Evolutionary conservation across 805 yeast genomes (phyloP), one percentile per base, ranked within the genome.

Genomic region (Monosporozyma unispora): DNA sequence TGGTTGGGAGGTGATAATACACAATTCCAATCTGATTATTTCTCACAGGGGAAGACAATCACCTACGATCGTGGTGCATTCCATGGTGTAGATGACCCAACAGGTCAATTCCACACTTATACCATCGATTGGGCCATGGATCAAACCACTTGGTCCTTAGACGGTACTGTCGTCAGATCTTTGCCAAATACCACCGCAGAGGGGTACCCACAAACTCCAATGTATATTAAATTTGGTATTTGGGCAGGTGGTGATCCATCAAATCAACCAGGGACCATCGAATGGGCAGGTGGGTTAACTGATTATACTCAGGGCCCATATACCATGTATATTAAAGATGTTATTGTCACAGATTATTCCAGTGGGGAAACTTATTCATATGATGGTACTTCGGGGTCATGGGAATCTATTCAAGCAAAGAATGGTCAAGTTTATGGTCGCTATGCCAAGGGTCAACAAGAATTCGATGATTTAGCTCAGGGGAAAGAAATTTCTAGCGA

Each of bases 161-260:
- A 90, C 60, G 95, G 91, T 27, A 61, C 54, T 7, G 71, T 74
- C 0, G 79, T 87, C 9, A 80, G 97, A 71, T 77, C 85, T 1
- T 69, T 90, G 48, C 41, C 60, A 10, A 73, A 78, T 50, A 68
- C 70, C 49, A 70, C 81, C 21, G 62, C 78, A 16, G 75, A 79
- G 60, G 95, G 95, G 4, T 90, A 78, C 66, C 97, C 97, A 41
- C 96, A 89, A 69, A 71, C 88, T n/a, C 97, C 97, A 45, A 87
- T 89, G 90, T 75, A 70, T 55, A 63, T 84, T 11, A 74, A 70
- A 61, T 70, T 79, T 53, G 91, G 93, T 55, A 68, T 80, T 29
- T 84, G 93, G 91, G 89, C 89, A 3, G 91, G 90, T 58, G 93
- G 93, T 63, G 89, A 84, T 64, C 70, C 84, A 27, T 57, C 70